Evolutionary conservation across 1,139 yeast genomes (phyloP).

Genomic region (Kazachstania sp.): DNA sequence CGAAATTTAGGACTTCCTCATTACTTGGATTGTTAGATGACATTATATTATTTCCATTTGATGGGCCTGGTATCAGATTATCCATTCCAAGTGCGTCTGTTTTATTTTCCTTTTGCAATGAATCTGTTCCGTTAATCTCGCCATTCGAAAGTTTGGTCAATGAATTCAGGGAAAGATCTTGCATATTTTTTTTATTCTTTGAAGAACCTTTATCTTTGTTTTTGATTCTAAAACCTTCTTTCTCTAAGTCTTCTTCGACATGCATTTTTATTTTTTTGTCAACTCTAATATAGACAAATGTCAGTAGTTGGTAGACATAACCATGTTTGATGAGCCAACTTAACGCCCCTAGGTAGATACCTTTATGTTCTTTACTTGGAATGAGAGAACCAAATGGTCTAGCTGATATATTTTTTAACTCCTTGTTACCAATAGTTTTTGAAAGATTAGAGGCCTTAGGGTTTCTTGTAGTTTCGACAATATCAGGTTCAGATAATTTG

Average conservation of each 20-base stretch:
- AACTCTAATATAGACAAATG: conserved; percentile 73
- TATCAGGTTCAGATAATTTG: conserved; percentile 39
- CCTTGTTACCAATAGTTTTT: neutral
- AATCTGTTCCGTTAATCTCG: conserved; percentile 1
- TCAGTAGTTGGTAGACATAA: conserved; percentile 71
- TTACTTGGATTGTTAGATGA: conserved; percentile 18
- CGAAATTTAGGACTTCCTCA: conserved; percentile 17
- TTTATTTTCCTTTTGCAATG: neutral
- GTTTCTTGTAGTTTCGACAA: conserved; percentile 23
- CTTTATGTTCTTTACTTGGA: conserved; percentile 78
- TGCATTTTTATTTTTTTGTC: conserved; percentile 65
- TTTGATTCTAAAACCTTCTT: conserved; percentile 38
- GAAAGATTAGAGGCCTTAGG: neutral
- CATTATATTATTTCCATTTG: conserved; percentile 2
- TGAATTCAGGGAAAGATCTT: neutral
- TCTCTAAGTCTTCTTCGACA: conserved; percentile 76
- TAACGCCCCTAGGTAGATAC: conserved; percentile 64
- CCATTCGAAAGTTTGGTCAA: neutral
- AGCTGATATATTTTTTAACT: conserved; percentile 37
- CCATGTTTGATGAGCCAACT: conserved; percentile 79
- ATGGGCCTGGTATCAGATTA: conserved; percentile 18
- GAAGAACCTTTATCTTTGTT: conserved; percentile 16
- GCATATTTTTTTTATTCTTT: conserved; percentile 14
- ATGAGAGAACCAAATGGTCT: conserved; percentile 62
- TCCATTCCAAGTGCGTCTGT: neutral